Evolutionary conservation across 1,139 yeast species (phyloP), one percentile per base, ranked within the genome.

Genomic region (Debaryomycetaceae sp.): DNA sequence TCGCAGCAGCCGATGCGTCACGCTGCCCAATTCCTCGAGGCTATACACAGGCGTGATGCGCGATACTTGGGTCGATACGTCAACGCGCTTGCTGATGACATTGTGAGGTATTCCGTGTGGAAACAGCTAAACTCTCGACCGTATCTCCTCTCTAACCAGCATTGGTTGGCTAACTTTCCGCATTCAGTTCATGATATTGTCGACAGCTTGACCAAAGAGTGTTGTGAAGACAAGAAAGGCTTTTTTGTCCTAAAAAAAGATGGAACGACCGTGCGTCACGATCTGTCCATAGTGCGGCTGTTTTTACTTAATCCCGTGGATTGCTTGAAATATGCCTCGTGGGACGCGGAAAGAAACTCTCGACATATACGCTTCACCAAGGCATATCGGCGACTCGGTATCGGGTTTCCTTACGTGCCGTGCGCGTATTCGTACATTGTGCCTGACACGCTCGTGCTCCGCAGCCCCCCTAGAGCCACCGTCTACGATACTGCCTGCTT

Each of bases 81-180:
- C 5, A 35, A 30, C 27, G 36, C 32, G 20, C 38, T 39, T 24
- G 44, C 43, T 2, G 31, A 37, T 6, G 40, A 39, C 22, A 30
- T 40, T 20, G 35, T 31, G 29, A 32, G 32, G 13, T 39, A 39
- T 25, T 30, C 35, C 13, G 30, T 34, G 5, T 19, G 39, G 4
- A 34, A 34, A 22, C 40, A 38, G 20, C 30, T 40, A 29, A 40
- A 38, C 24, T 32, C 34, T 22, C 32, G 35, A 25, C 44, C 44
- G 4, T 37, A 34, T 25, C 26, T 40, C 8, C 32, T 34, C 19
- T 33, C 33, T 16, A 39, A 39, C 22, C 37, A 35, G 13, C 8
- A 13, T 4, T n/a, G 37, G 18, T 12, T 35, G 16, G 29, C 30
- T 5, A 32, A 29, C 4, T 27, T 32, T 10, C 27, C 36, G 8